Evolutionary conservation across 768 basidiomycete genomes (phyloP), one percentile per base, ranked within the genome.

Genomic region (Tylopilus subfusipes): DNA sequence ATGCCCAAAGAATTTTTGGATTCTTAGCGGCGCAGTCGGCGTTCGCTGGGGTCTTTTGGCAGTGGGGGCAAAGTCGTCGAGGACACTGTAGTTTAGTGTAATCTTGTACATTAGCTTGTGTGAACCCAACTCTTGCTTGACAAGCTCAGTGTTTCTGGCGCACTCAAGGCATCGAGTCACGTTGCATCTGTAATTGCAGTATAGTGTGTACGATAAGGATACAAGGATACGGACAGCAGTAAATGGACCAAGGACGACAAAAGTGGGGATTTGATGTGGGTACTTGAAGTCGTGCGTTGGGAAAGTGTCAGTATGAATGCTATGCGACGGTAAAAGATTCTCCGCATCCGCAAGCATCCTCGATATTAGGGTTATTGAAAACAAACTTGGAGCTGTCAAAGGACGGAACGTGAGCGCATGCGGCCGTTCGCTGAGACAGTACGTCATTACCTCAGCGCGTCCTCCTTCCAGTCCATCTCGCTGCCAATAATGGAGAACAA

Each of bases 401-500:
- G 12, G 56, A 50, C 18, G 34, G 40, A n/a, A 30, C 18, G 57
- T 54, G 39, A 57, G 50, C 40, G 14, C 39, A 40, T 22, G 27
- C 44, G 30, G 42, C 47, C 30, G 14, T 9, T 16, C 39, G n/a
- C 7, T 30, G 22, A 22, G 24, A 19, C 3, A 43, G 14, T 19
- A 24, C 18, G 36, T 13, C 19, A 5, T 50, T 55, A 90, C 88
- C 93, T 95, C 40, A 99, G 74, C 30, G 84, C 72, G 69, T 96
- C 93, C 75, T 98, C 97, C 55, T 84, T 80, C 97, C 97, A 99
- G 68, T 96, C 93, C 97, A 99, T 99, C 78, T 91, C 90, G 71
- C 93, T 96, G 47, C 97, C 97, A 56, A 99, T 97, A 62, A 99
- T 97, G 54, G 90, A 93, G 69, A 99, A 98, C 59, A 99, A 73